These are phyloP conservation scores for Bondarzewia mesenterica DNA, from an alignment of 1,284 basidiomycete genomes.

Conservation along the genomic window DNA sequence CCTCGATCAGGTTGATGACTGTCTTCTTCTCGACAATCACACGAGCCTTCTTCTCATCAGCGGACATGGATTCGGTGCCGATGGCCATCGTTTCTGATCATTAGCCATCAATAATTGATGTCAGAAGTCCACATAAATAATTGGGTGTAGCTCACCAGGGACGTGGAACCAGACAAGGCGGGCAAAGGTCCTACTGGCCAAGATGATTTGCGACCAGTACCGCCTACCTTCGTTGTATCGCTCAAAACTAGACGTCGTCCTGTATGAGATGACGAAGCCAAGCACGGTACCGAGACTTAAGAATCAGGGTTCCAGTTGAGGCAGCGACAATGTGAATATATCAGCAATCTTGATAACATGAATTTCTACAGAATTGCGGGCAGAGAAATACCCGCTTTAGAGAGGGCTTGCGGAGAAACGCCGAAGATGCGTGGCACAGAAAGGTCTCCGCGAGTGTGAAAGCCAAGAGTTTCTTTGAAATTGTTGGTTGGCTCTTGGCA, in stretches of 20 bases:
- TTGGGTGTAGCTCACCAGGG: constrained; percentile 32
- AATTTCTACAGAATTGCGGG: too few relatives aligned
- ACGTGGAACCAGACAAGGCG: constrained; percentile 60
- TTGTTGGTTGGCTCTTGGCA: too few relatives aligned
- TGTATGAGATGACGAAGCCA: constrained; percentile 58
- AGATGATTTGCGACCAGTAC: constrained; percentile 63
- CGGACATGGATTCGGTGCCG: constrained; percentile 19
- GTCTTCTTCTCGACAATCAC: constrained; percentile 63
- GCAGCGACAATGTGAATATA: too few relatives aligned
- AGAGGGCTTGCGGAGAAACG: too few relatives aligned
- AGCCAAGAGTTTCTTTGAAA: too few relatives aligned
- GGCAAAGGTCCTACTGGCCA: constrained; percentile 48
- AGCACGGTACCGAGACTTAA: constrained; percentile 53
- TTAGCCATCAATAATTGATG: neutral
- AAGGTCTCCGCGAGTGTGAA: neutral
- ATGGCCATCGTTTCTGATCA: constrained; percentile 17
- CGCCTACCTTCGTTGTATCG: constrained; percentile 66
- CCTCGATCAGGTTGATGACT: constrained; percentile 48
- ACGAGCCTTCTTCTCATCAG: constrained; percentile 36
- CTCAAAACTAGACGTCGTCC: constrained; percentile 72
- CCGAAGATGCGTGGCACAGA: too few relatives aligned
- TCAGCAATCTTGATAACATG: too few relatives aligned
- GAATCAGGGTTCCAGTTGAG: neutral
- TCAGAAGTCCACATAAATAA: neutral
- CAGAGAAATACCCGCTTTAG: too few relatives aligned